phyloP scores from a whole-genome alignment of 2,329 filamentous ascomycete species.

The Trichophyton simii region DNA sequence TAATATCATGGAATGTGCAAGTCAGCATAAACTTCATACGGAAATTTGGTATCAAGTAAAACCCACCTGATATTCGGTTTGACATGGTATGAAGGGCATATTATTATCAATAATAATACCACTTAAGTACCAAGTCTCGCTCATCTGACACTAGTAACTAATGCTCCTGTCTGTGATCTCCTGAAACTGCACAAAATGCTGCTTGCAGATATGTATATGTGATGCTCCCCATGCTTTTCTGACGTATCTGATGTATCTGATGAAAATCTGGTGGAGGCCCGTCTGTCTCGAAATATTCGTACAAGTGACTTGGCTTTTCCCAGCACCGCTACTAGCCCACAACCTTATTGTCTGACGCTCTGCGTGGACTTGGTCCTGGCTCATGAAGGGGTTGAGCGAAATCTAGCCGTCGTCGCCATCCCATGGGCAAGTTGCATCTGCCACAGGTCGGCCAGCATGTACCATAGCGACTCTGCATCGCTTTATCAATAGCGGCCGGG shows the following conservation, averaged over 20 bases:
- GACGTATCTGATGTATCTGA: not conserved
- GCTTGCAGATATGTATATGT: not conserved
- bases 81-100: too few species aligned
- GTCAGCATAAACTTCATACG: not conserved
- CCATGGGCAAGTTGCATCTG: not conserved
- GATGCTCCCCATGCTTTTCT: not conserved
- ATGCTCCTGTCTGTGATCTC: not conserved
- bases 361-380: not conserved
- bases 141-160: not conserved
- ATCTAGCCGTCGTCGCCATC: not conserved
- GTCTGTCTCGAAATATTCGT: not conserved
- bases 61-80: not conserved
- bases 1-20: not conserved
- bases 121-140: not conserved
- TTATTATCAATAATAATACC: too few species aligned
- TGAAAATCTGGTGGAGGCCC: not conserved
- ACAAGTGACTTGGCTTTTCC: not conserved
- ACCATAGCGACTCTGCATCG: not conserved
- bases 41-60: not conserved
- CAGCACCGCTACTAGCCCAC: not conserved
- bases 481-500: not conserved
- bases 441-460: not conserved
- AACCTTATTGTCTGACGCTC: not conserved
- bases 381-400: too few species aligned
- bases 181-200: not conserved